phyloP scores from a whole-genome alignment of 148 eudicot species.

The Chenopodium berlandieri region DNA sequence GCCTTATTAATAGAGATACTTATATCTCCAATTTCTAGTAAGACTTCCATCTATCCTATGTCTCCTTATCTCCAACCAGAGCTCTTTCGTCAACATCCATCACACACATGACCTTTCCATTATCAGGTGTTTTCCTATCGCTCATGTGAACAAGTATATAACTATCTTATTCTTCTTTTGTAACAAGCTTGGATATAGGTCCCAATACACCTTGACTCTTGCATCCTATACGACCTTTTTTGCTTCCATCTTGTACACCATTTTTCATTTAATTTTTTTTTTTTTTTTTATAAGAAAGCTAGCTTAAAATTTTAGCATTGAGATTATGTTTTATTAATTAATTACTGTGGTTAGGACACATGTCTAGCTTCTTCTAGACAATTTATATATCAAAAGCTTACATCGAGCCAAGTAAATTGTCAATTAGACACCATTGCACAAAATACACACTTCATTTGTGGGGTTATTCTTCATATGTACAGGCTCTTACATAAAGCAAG shows the following conservation, averaged over 20 bases:
- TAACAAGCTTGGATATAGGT: neutral
- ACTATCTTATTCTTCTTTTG: neutral
- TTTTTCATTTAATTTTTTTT: too few species aligned
- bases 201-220: neutral
- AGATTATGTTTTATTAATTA: neutral
- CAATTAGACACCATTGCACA: neutral
- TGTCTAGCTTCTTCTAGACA: neutral
- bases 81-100: neutral
- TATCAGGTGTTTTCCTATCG: neutral
- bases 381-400: neutral
- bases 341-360: neutral
- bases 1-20: too few species aligned
- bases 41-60: neutral
- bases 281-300: too few species aligned
- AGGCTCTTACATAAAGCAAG: neutral
- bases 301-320: neutral
- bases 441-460: neutral
- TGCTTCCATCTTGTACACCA: too few species aligned
- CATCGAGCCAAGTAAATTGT: neutral
- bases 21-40: neutral
- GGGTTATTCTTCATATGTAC: neutral
- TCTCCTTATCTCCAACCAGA: neutral
- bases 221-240: too few species aligned
- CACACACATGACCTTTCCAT: neutral
- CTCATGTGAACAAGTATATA: neutral